Conservation (phyloP, 139 green algal genomes). For the Astrephomene gubernaculifera region DNA sequence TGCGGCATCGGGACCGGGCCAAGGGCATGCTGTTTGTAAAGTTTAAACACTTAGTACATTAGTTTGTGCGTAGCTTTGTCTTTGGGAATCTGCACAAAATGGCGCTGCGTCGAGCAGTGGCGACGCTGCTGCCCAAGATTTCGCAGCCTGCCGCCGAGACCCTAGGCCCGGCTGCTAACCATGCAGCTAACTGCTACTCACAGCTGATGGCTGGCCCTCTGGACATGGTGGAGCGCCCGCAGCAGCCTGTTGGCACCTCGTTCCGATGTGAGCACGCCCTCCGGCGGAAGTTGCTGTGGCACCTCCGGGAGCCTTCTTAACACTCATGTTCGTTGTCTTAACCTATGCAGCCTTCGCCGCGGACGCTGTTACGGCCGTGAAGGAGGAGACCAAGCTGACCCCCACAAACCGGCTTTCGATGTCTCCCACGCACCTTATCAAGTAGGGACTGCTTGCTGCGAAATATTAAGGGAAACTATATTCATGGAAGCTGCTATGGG, state of each 20-base stretch:
- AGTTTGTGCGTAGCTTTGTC: neutral
- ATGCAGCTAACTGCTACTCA: conserved; percentile 21
- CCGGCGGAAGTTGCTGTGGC: neutral
- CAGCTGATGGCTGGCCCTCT: conserved; percentile 22
- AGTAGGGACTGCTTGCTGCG: conserved; percentile 49
- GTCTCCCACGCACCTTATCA: conserved; percentile 62
- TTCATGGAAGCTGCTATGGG: no score
- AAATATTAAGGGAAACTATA: no score
- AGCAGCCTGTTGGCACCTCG: conserved; percentile 14
- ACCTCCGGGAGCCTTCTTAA: neutral
- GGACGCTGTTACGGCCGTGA: conserved; percentile 34
- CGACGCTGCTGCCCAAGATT: conserved; percentile 3
- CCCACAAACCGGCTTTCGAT: conserved; percentile 54
- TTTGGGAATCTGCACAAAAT: conserved; percentile 9
- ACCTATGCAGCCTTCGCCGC: conserved; percentile 36
- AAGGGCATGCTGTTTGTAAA: no score
- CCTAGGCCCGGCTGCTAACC: conserved; percentile 3
- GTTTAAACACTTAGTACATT: neutral
- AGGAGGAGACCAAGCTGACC: conserved; percentile 49
- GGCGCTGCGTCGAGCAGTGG: conserved; percentile 32
- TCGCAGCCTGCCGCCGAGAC: conserved; percentile 19
- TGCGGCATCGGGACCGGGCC: no score
- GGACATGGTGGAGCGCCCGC: conserved; percentile 24
- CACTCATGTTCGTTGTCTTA: neutral
- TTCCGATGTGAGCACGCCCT: conserved; percentile 45